Base-by-base conservation (phyloP, 2,329 filamentous ascomycete genomes). In the Neopestalotiopsis rosae region DNA sequence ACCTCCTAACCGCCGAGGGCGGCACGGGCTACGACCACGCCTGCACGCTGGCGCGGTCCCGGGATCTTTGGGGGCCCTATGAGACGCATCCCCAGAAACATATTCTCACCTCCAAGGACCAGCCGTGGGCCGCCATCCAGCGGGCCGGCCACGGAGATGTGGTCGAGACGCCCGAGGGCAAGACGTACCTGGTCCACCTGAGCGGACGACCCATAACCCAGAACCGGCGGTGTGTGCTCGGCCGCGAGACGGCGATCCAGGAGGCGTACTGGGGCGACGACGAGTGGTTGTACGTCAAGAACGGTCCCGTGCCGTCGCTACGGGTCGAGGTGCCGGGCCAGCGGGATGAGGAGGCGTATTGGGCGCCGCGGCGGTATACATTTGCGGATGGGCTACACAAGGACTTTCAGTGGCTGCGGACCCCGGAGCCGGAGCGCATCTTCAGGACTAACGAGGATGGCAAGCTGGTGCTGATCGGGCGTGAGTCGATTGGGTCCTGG, bases 261-360 rank as follows among this genome's bases (percentile, higher is more conserved):
- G 86, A 89, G 72, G 87, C 85, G 0, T 86, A 83, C 75, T 91
- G 89, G 89, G 79, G 73, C 0, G 80, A 86, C 12, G 87, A 90
- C 61, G 88, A 88, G 73, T 91, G 89, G 89, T 81, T 90, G 4
- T 90, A 90, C 69, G 81, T 90, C 59, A 90, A 90, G 76, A 80
- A 86, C 67, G 88, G 88, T 0, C 87, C 87, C 0, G 81, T 87
- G 10, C 87, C 87, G 1, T 87, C 84, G 1, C 79, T 90, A 2
- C 77, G 80, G 66, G 86, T 89, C 38, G 84, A 88, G 13, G 76
- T 89, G 0, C 86, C 85, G 0, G 86, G 79, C 0, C 75, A 74
- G 0, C 79, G 82, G n/a, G 81, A 88, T 67, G 86, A 88, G 2
- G 74, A 72, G 0, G 69, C 71, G 4, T 89, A 88, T 78, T 89